These are phyloP conservation scores for Diaporthe ilicicola DNA, from an alignment of 2,329 filamentous ascomycete genomes.

Conservation along the genomic window DNA sequence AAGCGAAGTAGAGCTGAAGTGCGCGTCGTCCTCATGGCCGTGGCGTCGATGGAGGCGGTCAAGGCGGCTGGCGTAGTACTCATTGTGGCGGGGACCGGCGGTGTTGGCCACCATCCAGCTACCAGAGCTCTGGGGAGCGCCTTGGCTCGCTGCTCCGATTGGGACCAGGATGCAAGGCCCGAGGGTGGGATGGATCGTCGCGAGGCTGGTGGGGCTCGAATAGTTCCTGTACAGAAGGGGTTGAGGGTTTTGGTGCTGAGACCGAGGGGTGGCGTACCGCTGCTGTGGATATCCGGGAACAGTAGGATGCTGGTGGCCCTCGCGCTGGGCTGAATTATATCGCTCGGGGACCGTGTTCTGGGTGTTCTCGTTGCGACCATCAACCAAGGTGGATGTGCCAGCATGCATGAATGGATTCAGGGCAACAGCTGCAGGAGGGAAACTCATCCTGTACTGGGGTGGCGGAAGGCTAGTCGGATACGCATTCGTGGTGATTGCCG, in stretches of 20 bases:
- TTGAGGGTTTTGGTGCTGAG: not conserved
- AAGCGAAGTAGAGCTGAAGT: not conserved
- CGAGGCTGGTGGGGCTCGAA: not conserved
- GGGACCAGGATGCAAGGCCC: conserved; percentile 9
- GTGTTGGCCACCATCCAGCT: not conserved
- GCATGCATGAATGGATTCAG: not conserved
- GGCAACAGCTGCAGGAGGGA: not conserved
- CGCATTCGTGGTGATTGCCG: not conserved
- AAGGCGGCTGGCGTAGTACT: not conserved
- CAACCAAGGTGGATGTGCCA: not conserved
- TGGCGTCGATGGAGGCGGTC: not conserved
- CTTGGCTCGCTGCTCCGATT: not conserved
- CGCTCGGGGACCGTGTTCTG: not conserved
- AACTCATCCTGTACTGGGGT: not conserved
- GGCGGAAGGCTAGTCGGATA: not conserved
- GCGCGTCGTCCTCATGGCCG: not conserved
- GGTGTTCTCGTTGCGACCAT: not conserved
- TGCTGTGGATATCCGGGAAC: not conserved
- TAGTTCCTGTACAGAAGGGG: not conserved
- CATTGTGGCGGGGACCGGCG: not conserved
- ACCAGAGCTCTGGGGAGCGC: not conserved
- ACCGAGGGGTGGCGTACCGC: too few relatives aligned
- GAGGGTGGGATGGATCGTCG: not conserved
- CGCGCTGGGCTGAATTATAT: too few relatives aligned
- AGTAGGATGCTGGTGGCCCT: too few relatives aligned